These are phyloP conservation scores for Pichia cephalocereana DNA, from an alignment of 805 yeast species.

Conservation along the genomic window DNA sequence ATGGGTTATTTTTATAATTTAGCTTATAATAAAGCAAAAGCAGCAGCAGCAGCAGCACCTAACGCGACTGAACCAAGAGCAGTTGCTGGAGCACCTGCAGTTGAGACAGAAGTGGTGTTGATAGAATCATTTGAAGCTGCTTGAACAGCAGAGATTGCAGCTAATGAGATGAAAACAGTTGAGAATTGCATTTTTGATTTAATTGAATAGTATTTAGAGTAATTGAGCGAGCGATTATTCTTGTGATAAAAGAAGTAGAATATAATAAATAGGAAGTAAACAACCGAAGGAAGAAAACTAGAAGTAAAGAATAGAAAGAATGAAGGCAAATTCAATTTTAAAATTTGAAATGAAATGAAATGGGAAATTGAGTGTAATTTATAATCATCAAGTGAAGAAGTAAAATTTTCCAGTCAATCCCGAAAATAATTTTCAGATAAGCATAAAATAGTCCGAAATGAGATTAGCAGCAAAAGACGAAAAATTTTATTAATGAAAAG, in stretches of 20 bases:
- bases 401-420: too few species aligned
- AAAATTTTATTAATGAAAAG: too few species aligned
- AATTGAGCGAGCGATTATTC: neutral
- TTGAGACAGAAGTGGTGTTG: slow-evolving; percentile 32
- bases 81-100: slow-evolving; percentile 33
- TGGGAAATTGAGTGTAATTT: too few species aligned
- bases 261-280: neutral
- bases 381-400: too few species aligned
- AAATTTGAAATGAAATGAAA: too few species aligned
- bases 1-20: neutral
- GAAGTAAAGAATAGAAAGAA: neutral
- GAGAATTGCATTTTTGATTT: slow-evolving; percentile 56
- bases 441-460: too few species aligned
- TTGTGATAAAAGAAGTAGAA: neutral
- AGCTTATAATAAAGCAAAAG: slow-evolving; percentile 40
- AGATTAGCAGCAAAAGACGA: too few species aligned
- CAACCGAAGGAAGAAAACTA: neutral
- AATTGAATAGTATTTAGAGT: neutral
- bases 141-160: slow-evolving; percentile 60
- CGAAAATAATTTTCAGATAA: too few species aligned
- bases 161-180: slow-evolving; percentile 56
- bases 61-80: slow-evolving; percentile 58
- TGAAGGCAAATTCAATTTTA: too few species aligned
- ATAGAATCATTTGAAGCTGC: slow-evolving; percentile 43
- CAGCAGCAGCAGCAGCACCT: slow-evolving; percentile 83